Conservation (phyloP, 257 asterid genomes). For the Nyctanthes arbortristis region DNA sequence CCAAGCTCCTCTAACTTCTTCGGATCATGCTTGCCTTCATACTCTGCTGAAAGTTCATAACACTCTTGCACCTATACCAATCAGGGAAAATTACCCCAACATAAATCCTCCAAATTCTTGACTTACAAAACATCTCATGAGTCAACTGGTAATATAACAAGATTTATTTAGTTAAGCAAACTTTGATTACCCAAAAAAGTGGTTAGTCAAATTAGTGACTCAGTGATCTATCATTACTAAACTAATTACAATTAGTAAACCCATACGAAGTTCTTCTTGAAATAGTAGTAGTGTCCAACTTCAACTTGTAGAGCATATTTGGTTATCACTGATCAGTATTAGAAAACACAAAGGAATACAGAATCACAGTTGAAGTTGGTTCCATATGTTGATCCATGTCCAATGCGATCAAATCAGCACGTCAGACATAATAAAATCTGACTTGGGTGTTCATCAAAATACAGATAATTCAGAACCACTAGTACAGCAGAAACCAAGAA, state of each 20-base stretch:
- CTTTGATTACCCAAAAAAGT: not conserved
- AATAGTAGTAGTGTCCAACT: too few relatives aligned
- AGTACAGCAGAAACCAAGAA: not conserved
- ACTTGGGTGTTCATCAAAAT: not conserved
- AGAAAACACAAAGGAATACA: too few relatives aligned
- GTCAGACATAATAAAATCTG: too few relatives aligned
- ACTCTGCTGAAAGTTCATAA: constrained; percentile 52
- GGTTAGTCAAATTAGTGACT: not conserved
- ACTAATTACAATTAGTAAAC: not conserved
- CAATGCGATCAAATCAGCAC: too few relatives aligned
- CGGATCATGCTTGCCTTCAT: constrained; percentile 38
- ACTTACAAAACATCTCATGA: not conserved
- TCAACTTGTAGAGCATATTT: too few relatives aligned
- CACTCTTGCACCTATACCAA: constrained; percentile 45
- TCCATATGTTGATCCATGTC: too few relatives aligned
- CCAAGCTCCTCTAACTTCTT: constrained; percentile 53
- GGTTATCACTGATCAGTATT: too few relatives aligned
- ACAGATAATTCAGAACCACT: not conserved
- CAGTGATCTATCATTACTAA: not conserved
- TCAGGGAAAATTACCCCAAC: not conserved
- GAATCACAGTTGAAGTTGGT: too few relatives aligned
- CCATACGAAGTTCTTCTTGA: too few relatives aligned
- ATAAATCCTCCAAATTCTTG: not conserved
- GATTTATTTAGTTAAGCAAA: not conserved
- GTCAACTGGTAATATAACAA: not conserved